Evolutionary conservation across 2,329 filamentous ascomycete genomes (phyloP), one percentile per base, ranked within the genome.

Genomic region (Berkeleyomyces rouxiae): DNA sequence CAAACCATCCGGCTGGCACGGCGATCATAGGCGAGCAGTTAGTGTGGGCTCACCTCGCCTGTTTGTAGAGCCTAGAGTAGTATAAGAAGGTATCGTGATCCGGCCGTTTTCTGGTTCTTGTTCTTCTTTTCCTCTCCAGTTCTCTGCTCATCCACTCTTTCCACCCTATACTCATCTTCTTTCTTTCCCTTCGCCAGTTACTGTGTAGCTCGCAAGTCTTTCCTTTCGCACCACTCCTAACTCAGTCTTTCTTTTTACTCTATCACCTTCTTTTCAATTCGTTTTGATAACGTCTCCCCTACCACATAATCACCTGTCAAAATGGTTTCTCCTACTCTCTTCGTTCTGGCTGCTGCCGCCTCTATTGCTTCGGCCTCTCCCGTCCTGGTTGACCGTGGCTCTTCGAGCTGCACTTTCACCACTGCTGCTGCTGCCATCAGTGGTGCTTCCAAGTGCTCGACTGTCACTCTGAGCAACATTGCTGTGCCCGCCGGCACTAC

Each of bases 401-500:
- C 51, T 6, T 47, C 67, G 33, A 66, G 68, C 51, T 84, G 82
- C 71, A 82, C 79, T 11, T 82, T 84, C 69, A 80, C 75, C 51
- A 74, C 76, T 60, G 76, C 78, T 60, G 73, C 75, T 3, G 68
- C 74, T 3, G 79, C 78, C 53, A 76, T 72, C 65, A 74, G 74
- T 65, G 74, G 74, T 67, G 80, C 81, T 71, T 74, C 74, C 11
- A 64, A 67, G 66, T 85, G 82, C 71, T 73, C 79, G 9, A 76
- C 73, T 59, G 82, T 85, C 65, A 70, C 77, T 23, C 72, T 85
- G 23, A 75, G 74, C 64, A 74, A 75, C 66, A 76, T 85, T 55
- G 71, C 71, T 16, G 82, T 85, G 11, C 82, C 82, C 3, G 77
- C 81, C 5, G 81, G 81, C 31, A 72, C 73, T 7, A 84, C 82